These are phyloP conservation scores for Salix brachista DNA, from an alignment of 345 rosid genomes.

Conservation along the genomic window DNA sequence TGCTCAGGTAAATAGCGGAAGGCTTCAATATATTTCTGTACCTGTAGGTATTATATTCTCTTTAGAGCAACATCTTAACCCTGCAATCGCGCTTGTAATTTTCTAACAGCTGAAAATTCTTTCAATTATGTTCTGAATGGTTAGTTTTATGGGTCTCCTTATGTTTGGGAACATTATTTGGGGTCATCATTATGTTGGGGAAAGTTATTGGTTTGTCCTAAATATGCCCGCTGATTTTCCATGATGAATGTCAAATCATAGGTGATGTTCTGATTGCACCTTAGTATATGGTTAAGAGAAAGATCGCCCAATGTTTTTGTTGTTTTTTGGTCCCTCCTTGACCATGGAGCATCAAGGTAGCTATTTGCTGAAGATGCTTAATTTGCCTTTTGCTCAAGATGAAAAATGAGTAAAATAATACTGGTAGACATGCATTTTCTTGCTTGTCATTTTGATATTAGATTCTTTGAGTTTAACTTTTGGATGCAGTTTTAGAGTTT, in stretches of 20 bases:
- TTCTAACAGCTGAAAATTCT: neutral
- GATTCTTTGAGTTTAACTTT: neutral
- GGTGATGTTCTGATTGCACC: no score
- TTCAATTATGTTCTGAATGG: neutral
- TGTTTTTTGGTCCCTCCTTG: neutral
- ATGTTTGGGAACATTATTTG: no score
- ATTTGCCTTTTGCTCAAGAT: no score
- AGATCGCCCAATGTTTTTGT: neutral
- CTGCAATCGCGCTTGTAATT: neutral
- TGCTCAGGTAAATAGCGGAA: conserved; percentile 48
- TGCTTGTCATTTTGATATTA: no score
- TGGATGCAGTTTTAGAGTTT: neutral
- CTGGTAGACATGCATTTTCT: no score
- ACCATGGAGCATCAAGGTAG: no score
- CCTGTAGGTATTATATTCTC: neutral
- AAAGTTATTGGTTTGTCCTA: neutral
- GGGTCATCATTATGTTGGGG: no score
- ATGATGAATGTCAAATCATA: no score
- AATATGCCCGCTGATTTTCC: neutral
- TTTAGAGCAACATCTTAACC: neutral
- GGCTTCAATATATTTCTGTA: neutral
- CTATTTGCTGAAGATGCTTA: no score
- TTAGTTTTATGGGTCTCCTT: no score
- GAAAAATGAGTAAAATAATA: no score
- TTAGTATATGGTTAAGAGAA: neutral